phyloP scores from a whole-genome alignment of 352 stramenopile species.

The Pythium dissimile region DNA sequence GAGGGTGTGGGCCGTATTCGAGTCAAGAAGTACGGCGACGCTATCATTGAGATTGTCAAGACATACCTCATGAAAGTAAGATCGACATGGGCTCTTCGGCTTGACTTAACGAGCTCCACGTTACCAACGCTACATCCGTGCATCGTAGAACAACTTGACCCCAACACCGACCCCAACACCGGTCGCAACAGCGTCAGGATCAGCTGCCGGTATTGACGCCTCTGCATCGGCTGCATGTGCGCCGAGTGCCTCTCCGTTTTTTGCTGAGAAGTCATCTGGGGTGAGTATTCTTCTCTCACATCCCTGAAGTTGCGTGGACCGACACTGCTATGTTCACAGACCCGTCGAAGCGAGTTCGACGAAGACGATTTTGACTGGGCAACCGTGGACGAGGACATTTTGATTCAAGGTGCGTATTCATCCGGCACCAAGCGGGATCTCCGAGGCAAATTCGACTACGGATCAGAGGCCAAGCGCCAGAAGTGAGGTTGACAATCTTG shows the following conservation, averaged over 20 bases:
- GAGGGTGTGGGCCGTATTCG: constrained; percentile 79
- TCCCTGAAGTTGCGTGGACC: too few species aligned
- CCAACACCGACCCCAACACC: constrained; percentile 24
- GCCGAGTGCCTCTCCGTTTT: constrained; percentile 47
- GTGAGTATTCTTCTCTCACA: neutral
- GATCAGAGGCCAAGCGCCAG: neutral
- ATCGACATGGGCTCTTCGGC: too few species aligned
- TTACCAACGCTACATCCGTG: too few species aligned
- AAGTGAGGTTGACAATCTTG: constrained; percentile 6
- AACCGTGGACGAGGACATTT: constrained; percentile 36
- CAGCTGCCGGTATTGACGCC: neutral
- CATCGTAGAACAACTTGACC: constrained; percentile 71
- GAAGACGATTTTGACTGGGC: constrained; percentile 67
- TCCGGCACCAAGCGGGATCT: constrained; percentile 6
- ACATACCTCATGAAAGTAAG: constrained; percentile 71
- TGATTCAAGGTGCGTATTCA: constrained; percentile 2
- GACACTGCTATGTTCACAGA: neutral
- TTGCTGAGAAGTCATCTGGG: constrained; percentile 26
- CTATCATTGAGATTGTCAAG: constrained; percentile 84
- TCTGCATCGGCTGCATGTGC: too few species aligned
- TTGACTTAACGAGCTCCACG: too few species aligned
- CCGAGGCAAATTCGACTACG: neutral
- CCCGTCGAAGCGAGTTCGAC: constrained; percentile 21
- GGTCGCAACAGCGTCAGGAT: neutral
- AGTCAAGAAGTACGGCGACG: constrained; percentile 82